Base-by-base conservation (phyloP, 1,139 yeast genomes). In the Wickerhamomyces sp. region DNA sequence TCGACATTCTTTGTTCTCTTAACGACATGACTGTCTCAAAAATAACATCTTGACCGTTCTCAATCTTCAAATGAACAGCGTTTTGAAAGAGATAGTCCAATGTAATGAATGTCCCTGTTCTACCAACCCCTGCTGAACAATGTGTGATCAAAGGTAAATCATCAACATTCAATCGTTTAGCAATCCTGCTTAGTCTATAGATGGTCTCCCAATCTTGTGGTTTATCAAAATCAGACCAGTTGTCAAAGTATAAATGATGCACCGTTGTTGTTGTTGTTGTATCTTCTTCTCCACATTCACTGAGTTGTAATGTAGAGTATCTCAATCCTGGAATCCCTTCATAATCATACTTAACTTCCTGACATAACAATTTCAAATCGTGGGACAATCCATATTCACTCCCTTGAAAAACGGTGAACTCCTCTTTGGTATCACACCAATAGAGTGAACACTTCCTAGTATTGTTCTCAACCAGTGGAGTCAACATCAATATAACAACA, bases 41-140 rank as follows among this genome's bases (percentile, higher is more conserved):
- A 7, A 72, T 60, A 6, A 65, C 15, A 30, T 54, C 57, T 6
- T 38, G 36, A 5, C 39, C 43, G 10, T 39, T 13, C 9, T 29
- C 41, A 7, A 31, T 34, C 26, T 35, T 42, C 3, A 40, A 14
- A 1, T 42, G 33, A 2, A 26, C 23, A 10, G 42, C 35, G n/a
- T 44, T 46, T 26, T 68, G 71, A 46, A 75, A 62, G 15, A 81
- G 56, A 54, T 81, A 79, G 57, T 84, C 88, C 46, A 82, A 59
- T 0, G 84, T 76, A 40, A 84, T 81, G 57, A 81, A 84, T 0
- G 91, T 83, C 0, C 93, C 93, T 0, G 89, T 77, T 51, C 93
- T 65, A 0, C 93, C 93, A 6, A 84, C 91, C 0, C 93, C 91
- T 1, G 93, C 93, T 1, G 91, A 84, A 51, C 93, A 84, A 59